Evolutionary conservation across 169 alveolate genomes (phyloP), one percentile per base, ranked within the genome.

Genomic region (Cystoisospora suis): DNA sequence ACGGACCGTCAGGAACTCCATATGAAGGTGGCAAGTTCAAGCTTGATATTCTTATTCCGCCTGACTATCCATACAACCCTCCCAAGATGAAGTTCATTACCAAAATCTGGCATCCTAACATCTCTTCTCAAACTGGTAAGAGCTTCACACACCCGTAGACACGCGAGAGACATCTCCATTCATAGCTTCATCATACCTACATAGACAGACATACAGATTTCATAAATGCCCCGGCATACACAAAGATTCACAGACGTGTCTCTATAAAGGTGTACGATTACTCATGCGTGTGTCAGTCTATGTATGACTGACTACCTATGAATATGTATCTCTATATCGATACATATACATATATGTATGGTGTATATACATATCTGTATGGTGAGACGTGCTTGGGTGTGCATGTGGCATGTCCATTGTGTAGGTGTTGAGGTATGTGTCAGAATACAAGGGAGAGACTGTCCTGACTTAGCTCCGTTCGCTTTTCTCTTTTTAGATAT

Each of bases 41-140:
- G 61, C 91, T 98, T 45, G 98, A 96, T 91, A 98, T 98, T 58
- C 86, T 88, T 65, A 97, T 98, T 38, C 99, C 99, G 34, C 90
- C 93, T 59, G 99, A 98, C 80, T 98, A 98, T 92, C 99, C 99
- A 34, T 98, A 98, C 83, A 95, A 95, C 77, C 98, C 99, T 3
- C 98, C 98, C 36, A 97, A 96, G 97, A 98, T 98, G 93, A 97
- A 96, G 95, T 98, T 98, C 77, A 97, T 94, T 61, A 98, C 99
- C 44, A 97, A 97, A 94, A 97, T 98, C 42, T 98, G 99, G 99
- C 99, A 98, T 93, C 99, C 99, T 9, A 98, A 98, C 86, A 96
- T 98, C 75, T 96, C 98, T 86, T 95, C 98, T 85, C 98, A 97
- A 93, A 96, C 98, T 27, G 98, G 88, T 81, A 17, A 47, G 75